Conservation (phyloP, 768 basidiomycete genomes). For the Pleurotus eryngii region DNA sequence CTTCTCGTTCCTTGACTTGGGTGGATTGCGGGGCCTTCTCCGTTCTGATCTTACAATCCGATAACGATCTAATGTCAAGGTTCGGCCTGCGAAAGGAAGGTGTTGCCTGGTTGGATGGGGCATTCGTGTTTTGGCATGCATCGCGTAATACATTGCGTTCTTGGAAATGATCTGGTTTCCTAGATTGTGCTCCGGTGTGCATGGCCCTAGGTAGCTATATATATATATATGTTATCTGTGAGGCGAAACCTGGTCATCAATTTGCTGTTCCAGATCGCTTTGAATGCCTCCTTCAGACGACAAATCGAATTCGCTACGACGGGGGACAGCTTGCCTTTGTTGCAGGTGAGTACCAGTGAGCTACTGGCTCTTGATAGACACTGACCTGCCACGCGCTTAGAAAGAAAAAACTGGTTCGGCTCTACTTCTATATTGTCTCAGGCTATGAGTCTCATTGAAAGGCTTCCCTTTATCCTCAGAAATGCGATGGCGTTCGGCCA, state of each 20-base stretch:
- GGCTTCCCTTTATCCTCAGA: conserved; percentile 27
- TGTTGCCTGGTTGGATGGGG: background rate
- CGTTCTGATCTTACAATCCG: background rate
- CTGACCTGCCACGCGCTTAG: conserved; percentile 12
- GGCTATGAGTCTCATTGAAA: no score
- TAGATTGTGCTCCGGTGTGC: background rate
- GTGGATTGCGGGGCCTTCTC: background rate
- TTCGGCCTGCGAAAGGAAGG: background rate
- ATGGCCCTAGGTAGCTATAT: background rate
- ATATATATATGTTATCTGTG: background rate
- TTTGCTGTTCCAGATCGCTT: background rate
- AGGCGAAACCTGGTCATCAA: background rate
- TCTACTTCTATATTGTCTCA: background rate
- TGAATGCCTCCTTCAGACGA: conserved; percentile 16
- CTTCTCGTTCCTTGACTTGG: background rate
- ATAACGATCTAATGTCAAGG: background rate
- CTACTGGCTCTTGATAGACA: no score
- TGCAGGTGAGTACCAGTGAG: conserved; percentile 22
- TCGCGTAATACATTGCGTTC: background rate
- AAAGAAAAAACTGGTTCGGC: conserved; percentile 33
- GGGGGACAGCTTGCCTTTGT: conserved; percentile 36
- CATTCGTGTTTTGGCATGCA: conserved; percentile 1
- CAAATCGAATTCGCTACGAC: conserved; percentile 24
- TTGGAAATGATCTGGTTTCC: background rate
- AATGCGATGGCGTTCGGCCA: conserved; percentile 59